phyloP scores from a whole-genome alignment of 306 rosid genomes.

The Pyrus bretschneideri region DNA sequence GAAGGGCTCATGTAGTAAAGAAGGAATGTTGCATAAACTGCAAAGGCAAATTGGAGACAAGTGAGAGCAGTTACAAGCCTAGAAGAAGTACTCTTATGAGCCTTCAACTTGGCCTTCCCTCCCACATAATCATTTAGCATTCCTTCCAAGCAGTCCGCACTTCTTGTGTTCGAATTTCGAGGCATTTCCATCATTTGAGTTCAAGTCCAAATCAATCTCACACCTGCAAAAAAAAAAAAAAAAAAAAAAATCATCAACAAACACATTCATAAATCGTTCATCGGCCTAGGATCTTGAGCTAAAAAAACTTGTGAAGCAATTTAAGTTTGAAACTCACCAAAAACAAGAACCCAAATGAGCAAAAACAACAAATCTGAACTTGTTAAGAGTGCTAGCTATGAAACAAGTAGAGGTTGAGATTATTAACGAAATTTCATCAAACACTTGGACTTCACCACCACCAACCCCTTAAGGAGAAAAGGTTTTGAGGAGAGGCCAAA shows the following conservation, averaged over 20 bases:
- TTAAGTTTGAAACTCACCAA: slow-evolving; percentile 27
- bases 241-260: not conserved
- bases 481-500: too few relatives aligned
- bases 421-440: too few relatives aligned
- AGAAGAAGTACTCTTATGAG: slow-evolving; percentile 37
- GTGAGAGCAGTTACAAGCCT: slow-evolving; percentile 66
- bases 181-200: slow-evolving; percentile 38
- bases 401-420: not conserved
- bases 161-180: slow-evolving; percentile 32
- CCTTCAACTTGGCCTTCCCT: slow-evolving; percentile 47
- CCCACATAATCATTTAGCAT: slow-evolving; percentile 76
- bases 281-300: not conserved
- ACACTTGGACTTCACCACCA: too few relatives aligned
- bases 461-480: too few relatives aligned
- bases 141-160: slow-evolving; percentile 75
- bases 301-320: not conserved
- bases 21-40: slow-evolving; percentile 79
- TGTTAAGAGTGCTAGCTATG: not conserved
- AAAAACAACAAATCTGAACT: not conserved
- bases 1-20: slow-evolving; percentile 86
- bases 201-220: slow-evolving; percentile 9
- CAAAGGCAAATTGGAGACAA: slow-evolving; percentile 81
- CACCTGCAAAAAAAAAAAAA: slow-evolving; percentile 28
- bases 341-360: slow-evolving; percentile 3
- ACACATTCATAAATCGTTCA: slow-evolving; percentile 1